Percentiles rank a stretch among this genome's conserved stretches.
Conservation (phyloP, 331 rosid genomes). For the Prunus yedoensis region DNA sequence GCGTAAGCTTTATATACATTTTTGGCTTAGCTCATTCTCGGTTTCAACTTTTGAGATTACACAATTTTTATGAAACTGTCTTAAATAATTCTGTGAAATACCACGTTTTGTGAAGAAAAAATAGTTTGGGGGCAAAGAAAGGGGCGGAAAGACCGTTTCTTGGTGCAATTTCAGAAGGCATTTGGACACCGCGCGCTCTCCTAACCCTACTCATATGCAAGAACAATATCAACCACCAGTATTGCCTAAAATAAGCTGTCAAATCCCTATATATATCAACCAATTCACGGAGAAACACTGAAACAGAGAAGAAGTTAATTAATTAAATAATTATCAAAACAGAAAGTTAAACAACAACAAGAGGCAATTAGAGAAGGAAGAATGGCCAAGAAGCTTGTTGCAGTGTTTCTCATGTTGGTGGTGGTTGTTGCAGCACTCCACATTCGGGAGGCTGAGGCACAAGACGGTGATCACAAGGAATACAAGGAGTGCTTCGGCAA, state of each 20-base stretch:
- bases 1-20: neutral
- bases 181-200: neutral
- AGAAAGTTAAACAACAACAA: neutral
- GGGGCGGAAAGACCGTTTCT: slow-evolving; percentile 14
- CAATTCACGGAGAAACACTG: neutral
- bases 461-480: neutral
- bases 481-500: neutral
- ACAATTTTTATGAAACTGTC: too few relatives aligned
- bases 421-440: slow-evolving; percentile 14
- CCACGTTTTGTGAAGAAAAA: too few relatives aligned
- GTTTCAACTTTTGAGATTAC: neutral
- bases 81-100: too few relatives aligned
- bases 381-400: slow-evolving; percentile 17
- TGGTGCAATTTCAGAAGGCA: neutral
- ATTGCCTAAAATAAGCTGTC: neutral
- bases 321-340: too few relatives aligned
- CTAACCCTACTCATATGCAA: neutral
- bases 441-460: neutral
- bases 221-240: neutral
- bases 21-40: neutral
- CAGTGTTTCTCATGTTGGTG: slow-evolving; percentile 11
- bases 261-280: neutral
- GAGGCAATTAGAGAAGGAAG: too few relatives aligned
- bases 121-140: neutral
- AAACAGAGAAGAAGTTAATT: neutral